Evolutionary conservation across 2,329 filamentous ascomycete species (phyloP).

Genomic region (Aspergillus ochraceus): DNA sequence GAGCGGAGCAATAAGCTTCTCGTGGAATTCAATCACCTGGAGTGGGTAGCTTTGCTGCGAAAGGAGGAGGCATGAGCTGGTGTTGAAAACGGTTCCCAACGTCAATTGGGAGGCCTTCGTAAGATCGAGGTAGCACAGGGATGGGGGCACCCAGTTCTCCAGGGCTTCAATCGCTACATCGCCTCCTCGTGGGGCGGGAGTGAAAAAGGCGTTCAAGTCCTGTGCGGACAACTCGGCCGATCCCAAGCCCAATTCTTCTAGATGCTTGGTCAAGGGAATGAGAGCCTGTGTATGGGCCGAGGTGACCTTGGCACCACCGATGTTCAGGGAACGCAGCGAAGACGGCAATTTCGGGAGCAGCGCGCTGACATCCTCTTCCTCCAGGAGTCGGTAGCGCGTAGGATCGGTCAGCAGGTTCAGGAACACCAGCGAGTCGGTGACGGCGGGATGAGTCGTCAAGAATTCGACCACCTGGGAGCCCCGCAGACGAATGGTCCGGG

Average conservation of each 20-base stretch:
- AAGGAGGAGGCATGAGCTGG: slow-evolving; percentile 58
- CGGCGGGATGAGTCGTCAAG: slow-evolving; percentile 68
- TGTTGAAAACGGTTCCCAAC: slow-evolving; percentile 59
- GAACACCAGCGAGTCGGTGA: slow-evolving; percentile 63
- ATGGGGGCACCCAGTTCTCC: slow-evolving; percentile 55
- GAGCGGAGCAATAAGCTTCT: slow-evolving; percentile 66
- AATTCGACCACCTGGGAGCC: slow-evolving; percentile 69
- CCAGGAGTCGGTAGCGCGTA: slow-evolving; percentile 70
- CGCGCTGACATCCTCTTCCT: slow-evolving; percentile 62
- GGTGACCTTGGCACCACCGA: slow-evolving; percentile 73
- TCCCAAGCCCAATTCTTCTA: slow-evolving; percentile 75
- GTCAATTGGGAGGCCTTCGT: slow-evolving; percentile 65
- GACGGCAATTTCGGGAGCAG: slow-evolving; percentile 66
- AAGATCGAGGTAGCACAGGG: slow-evolving; percentile 73
- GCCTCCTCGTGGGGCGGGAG: slow-evolving; percentile 23
- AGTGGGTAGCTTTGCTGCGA: slow-evolving; percentile 64
- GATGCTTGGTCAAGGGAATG: slow-evolving; percentile 64
- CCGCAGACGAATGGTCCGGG: slow-evolving; percentile 70
- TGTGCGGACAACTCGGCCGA: slow-evolving; percentile 62
- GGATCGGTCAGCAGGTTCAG: slow-evolving; percentile 73
- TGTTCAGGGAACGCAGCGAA: slow-evolving; percentile 70
- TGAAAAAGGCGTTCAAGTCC: slow-evolving; percentile 66
- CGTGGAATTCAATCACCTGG: slow-evolving; percentile 72
- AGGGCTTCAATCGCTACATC: slow-evolving; percentile 24
- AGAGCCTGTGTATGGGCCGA: slow-evolving; percentile 64